Base-by-base conservation (phyloP, 768 basidiomycete species). In the Rhodotorula taiwanensis region DNA sequence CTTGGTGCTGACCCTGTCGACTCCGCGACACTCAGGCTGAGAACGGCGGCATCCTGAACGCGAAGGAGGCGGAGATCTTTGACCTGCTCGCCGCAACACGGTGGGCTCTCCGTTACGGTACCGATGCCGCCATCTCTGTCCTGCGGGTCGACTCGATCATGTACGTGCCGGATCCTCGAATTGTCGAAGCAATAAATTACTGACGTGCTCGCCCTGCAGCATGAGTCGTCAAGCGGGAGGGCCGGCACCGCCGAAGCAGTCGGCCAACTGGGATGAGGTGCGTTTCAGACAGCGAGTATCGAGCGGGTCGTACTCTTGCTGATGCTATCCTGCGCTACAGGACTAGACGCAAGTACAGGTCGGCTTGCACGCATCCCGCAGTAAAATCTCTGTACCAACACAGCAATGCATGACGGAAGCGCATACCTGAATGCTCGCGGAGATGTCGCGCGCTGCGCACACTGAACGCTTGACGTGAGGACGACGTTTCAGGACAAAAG, bases 71-170 rank as follows among this genome's bases (percentile, higher is more conserved):
- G 79, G 79, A 83, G 70, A 89, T 93, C 62, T 83, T 84, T 47
- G 91, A 95, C 74, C 85, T 91, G n/a, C 80, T 93, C 11, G 88
- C 84, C 14, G 87, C 89, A 23, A 94, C 93, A 76, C 79, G 84
- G 8, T 94, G 91, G 90, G 90, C 89, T 2, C 83, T 95, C 71
- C 81, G 82, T 61, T 82, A 92, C n/a, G 92, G 86, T 21, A 90
- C 90, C 0, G 91, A 95, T 74, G 89, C 91, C 23, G 91, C 92
- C 2, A 81, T 88, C 44, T 86, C 89, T 0, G 88, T 95, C 34
- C 83, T 99, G 58, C 87, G 86, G 66, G 95, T 99, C 11, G 95
- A 99, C 77, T 90, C 88, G 73, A 97, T 98, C 75, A 95, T 97
- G 79, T 68, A 8, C 55, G 67, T 60, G 9, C 21, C 42, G 14